phyloP scores from a whole-genome alignment of 768 basidiomycete genomes.

The Phylloporus rhodoxanthus region DNA sequence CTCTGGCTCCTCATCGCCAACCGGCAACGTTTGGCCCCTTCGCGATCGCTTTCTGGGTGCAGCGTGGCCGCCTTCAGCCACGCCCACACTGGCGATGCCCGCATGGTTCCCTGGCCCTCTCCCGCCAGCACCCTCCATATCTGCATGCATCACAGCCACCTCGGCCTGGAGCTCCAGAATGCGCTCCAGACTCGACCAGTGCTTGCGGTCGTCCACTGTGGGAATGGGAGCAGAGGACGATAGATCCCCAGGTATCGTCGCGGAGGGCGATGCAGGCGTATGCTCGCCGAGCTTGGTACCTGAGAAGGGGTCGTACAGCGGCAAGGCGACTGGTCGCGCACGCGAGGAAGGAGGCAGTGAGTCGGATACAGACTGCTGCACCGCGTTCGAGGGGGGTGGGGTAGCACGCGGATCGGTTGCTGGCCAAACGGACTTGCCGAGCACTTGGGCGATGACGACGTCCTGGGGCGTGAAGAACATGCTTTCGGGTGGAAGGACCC shows the following conservation, averaged over 20 bases:
- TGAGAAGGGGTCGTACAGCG: slow-evolving; percentile 32
- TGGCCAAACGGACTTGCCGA: slow-evolving; percentile 10
- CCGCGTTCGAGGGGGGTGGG: slow-evolving; percentile 1
- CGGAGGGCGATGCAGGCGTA: slow-evolving; percentile 6
- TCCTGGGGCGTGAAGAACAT: slow-evolving; percentile 55
- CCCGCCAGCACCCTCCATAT: slow-evolving; percentile 58
- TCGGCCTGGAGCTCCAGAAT: slow-evolving; percentile 71
- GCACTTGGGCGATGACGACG: slow-evolving; percentile 45
- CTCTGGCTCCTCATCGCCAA: slow-evolving; percentile 25
- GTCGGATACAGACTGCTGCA: slow-evolving; percentile 14
- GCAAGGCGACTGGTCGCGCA: slow-evolving; percentile 3
- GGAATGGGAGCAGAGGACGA: slow-evolving; percentile 4
- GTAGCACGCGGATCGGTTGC: background rate
- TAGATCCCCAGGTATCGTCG: slow-evolving; percentile 4
- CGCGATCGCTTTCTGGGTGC: slow-evolving; percentile 18
- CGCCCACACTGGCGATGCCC: slow-evolving; percentile 1
- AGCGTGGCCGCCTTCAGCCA: slow-evolving; percentile 11
- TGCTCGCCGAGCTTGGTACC: slow-evolving; percentile 24
- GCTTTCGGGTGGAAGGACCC: background rate
- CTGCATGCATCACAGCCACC: slow-evolving; percentile 64
- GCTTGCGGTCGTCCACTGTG: slow-evolving; percentile 37
- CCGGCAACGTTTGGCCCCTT: slow-evolving; percentile 33
- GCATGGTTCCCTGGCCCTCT: slow-evolving; percentile 6
- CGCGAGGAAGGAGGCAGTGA: slow-evolving; percentile 6
- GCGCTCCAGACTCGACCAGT: slow-evolving; percentile 63